phyloP scores from a whole-genome alignment of 345 rosid species.

The Toxicodendron radicans region DNA sequence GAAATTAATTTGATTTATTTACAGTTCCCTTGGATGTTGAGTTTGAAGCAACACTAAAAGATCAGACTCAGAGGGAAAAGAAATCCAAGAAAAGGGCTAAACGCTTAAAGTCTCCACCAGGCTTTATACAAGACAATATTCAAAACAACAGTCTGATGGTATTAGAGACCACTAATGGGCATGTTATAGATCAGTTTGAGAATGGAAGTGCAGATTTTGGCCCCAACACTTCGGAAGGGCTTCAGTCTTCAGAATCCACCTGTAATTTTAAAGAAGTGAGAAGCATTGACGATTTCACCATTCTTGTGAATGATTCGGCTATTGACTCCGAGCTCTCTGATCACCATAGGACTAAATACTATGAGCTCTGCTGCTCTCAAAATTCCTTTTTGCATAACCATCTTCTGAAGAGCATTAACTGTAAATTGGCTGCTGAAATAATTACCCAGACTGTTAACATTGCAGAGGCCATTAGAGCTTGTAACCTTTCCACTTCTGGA shows the following conservation, averaged over 20 bases:
- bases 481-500: conserved; percentile 30
- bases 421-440: conserved; percentile 48
- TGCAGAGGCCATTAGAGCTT: conserved; percentile 42
- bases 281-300: conserved; percentile 33
- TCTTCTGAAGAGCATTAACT: conserved; percentile 43
- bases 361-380: conserved; percentile 45
- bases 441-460: conserved; percentile 46
- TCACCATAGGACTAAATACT: conserved; percentile 35
- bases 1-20: conserved; percentile 1
- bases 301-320: conserved; percentile 27
- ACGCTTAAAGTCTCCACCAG: conserved; percentile 13
- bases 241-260: conserved; percentile 19
- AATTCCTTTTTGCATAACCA: conserved; percentile 37
- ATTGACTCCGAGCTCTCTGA: conserved; percentile 40
- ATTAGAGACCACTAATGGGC: conserved; percentile 11
- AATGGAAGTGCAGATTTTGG: conserved; percentile 9
- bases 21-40: conserved; percentile 18
- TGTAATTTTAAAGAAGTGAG: conserved; percentile 25
- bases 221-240: conserved; percentile 15
- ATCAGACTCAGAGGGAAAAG: conserved; percentile 4
- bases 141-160: conserved; percentile 22
- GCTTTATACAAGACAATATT: conserved; percentile 17
- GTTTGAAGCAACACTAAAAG: background rate
- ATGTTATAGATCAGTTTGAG: conserved; percentile 3
- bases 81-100: conserved; percentile 9